Conservation (phyloP, 176 grass and related monocot species). For the Typha latifolia region DNA sequence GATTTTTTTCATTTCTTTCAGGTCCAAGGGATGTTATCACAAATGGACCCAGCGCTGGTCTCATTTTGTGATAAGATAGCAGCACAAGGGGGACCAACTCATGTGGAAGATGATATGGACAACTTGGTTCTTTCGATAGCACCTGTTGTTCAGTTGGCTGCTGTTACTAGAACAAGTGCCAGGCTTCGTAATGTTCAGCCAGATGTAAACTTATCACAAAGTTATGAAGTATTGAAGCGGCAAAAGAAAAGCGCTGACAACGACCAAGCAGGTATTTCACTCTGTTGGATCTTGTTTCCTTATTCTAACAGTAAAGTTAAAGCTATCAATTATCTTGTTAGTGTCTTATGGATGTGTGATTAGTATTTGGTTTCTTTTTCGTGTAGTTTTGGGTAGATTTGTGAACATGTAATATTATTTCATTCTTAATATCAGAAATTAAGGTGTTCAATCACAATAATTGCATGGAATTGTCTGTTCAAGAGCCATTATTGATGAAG, state of each 20-base stretch:
- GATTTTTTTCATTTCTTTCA: slow-evolving; percentile 18
- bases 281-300: neutral
- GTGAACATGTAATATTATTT: too few relatives aligned
- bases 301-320: neutral
- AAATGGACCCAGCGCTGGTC: slow-evolving; percentile 87
- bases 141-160: slow-evolving; percentile 69
- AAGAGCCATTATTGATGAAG: too few relatives aligned
- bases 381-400: too few relatives aligned
- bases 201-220: slow-evolving; percentile 62
- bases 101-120: slow-evolving; percentile 46
- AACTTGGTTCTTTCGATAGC: slow-evolving; percentile 48
- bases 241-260: slow-evolving; percentile 65
- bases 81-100: slow-evolving; percentile 55
- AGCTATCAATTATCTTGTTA: neutral
- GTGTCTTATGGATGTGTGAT: neutral
- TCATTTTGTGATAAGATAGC: slow-evolving; percentile 95
- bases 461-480: too few relatives aligned
- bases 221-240: slow-evolving; percentile 71
- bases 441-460: too few relatives aligned
- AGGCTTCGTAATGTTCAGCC: slow-evolving; percentile 88
- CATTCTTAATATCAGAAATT: too few relatives aligned
- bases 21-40: slow-evolving; percentile 95
- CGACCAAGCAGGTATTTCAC: slow-evolving; percentile 51
- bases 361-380: too few relatives aligned
- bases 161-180: slow-evolving; percentile 68